Evolutionary conservation across 164 flowering plant species (phyloP), one percentile per base, ranked within the genome.

Genomic region (Hamamelis virginiana): DNA sequence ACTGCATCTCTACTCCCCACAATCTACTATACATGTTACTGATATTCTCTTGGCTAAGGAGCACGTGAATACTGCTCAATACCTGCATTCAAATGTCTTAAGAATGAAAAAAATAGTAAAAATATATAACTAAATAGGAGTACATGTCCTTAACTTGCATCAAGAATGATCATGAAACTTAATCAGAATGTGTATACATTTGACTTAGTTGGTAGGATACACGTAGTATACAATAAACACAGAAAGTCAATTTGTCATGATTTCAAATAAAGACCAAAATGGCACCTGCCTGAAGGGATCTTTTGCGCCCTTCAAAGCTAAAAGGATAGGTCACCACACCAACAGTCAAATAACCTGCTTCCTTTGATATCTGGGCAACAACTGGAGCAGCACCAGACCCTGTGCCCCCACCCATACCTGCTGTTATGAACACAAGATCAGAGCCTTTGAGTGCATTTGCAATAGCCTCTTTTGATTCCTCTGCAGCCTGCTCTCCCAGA

Each of bases 351-450:
- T 93, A 96, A 62, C 99, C 99, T 4, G 99, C 94, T 68, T 91
- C 96, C 71, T 86, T 96, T 47, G 99, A 74, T 77, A 95, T 89
- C 77, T 91, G 97, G 38, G 99, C 99, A 61, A 95, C 91, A 70
- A 95, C 87, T 33, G 98, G 99, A 59, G 99, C 99, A 74, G 99
- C 99, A 70, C 97, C 99, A 38, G 99, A 95, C 14, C 99, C 99
- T 6, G 99, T 92, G 61, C 99, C 98, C 26, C 98, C 98, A 71
- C 99, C 98, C 98, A 95, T 95, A 26, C 98, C 98, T 21, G 98
- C 98, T 43, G 98, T 91, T 74, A 95, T 83, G 69, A 95, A 95
- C 65, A 92, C 97, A 82, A 95, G 95, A 79, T 95, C 98, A 44
- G 98, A 92, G 26, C 95, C 98, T 72, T 88, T 85, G 0, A 95